These are phyloP conservation scores for Effrenium voratum DNA, from an alignment of 73 alveolate species.

Conservation along the genomic window DNA sequence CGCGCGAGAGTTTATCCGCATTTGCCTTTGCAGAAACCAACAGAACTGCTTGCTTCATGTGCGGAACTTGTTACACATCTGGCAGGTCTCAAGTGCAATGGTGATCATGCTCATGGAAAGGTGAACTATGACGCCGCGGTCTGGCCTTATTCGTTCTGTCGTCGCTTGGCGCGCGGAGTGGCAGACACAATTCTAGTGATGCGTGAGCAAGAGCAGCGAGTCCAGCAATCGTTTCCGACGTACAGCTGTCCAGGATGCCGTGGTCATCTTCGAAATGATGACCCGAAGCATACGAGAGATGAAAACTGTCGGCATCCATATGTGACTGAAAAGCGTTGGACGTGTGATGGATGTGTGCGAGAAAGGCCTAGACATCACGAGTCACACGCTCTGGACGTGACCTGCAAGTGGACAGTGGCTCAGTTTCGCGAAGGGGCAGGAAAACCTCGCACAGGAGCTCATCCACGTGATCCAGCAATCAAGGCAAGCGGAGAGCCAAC, in stretches of 20 bases:
- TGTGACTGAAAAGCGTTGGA: not conserved
- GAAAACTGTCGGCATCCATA: not conserved
- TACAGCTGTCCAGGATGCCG: not conserved
- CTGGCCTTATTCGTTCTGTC: conserved; percentile 29
- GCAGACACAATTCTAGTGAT: not conserved
- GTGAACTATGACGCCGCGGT: not conserved
- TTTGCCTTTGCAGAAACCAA: not conserved
- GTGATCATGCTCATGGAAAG: not conserved
- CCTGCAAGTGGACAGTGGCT: conserved; percentile 35
- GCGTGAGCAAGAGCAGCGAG: too few relatives aligned
- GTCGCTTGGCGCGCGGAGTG: not conserved
- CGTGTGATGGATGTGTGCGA: not conserved
- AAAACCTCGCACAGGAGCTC: not conserved
- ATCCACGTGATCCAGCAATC: conserved; percentile 22
- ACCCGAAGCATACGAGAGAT: conserved; percentile 3
- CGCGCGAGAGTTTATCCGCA: not conserved
- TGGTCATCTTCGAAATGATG: conserved; percentile 11
- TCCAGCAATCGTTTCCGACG: not conserved
- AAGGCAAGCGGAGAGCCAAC: not conserved
- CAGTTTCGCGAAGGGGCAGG: not conserved
- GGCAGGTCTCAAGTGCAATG: not conserved
- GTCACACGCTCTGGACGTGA: not conserved
- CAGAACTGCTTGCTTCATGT: not conserved
- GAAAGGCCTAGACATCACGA: not conserved
- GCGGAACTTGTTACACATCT: not conserved